These are phyloP conservation scores for Aureobasidium uvarum DNA, from an alignment of 2,329 filamentous ascomycete species.

Conservation along the genomic window DNA sequence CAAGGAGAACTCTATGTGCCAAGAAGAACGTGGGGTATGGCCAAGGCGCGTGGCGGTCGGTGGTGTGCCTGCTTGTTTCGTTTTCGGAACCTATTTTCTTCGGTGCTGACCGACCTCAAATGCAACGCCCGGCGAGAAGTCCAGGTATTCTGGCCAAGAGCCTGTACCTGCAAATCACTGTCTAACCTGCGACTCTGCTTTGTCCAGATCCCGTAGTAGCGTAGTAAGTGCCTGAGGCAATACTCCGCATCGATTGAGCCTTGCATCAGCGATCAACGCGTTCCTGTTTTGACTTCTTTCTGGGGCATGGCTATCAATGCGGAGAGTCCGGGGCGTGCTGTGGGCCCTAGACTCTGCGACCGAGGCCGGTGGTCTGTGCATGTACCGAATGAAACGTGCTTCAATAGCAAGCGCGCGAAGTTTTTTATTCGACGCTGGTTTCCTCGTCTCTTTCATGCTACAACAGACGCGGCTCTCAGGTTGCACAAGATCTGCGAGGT, in stretches of 20 bases:
- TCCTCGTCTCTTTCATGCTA: neutral
- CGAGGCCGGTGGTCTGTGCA: constrained; percentile 2
- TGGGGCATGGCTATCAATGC: constrained; percentile 16
- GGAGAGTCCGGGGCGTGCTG: constrained; percentile 4
- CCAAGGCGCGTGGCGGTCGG: constrained; percentile 8
- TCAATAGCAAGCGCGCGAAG: neutral
- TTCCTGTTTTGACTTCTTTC: neutral
- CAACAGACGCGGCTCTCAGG: neutral
- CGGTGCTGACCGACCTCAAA: constrained; percentile 13
- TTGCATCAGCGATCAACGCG: neutral
- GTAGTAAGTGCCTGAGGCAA: neutral
- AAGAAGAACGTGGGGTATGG: constrained; percentile 1
- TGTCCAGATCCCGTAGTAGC: neutral
- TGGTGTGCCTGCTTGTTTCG: constrained; percentile 17
- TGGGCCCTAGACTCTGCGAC: neutral
- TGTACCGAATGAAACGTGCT: constrained; percentile 1
- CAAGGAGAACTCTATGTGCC: neutral
- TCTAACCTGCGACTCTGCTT: neutral
- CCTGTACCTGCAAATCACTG: neutral
- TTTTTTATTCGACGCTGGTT: neutral
- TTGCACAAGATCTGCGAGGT: neutral
- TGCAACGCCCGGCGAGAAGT: constrained; percentile 16
- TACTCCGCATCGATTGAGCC: neutral
- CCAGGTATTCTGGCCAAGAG: neutral
- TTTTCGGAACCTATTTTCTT: neutral